These are phyloP conservation scores for Lathyrus aphaca DNA, from an alignment of 306 rosid genomes.

Conservation along the genomic window DNA sequence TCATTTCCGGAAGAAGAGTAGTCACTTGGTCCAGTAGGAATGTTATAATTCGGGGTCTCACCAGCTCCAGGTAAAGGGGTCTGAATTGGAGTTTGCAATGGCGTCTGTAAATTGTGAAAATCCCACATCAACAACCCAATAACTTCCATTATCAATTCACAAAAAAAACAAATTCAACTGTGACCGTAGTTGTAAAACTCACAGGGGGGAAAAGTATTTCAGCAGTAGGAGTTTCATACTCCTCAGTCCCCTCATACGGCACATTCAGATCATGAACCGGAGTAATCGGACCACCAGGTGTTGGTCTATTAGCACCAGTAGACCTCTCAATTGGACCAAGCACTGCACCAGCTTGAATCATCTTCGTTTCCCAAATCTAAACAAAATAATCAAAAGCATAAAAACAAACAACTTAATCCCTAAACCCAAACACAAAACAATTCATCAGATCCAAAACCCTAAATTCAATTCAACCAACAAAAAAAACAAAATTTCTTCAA, in stretches of 20 bases:
- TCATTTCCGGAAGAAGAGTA: conserved; percentile 77
- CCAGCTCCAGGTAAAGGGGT: conserved; percentile 87
- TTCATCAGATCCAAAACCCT: conserved; percentile 62
- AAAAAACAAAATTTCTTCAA: background rate
- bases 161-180: background rate
- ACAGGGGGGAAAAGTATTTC: conserved; percentile 96
- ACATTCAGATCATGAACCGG: conserved; percentile 99
- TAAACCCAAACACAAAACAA: background rate
- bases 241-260: conserved; percentile 95
- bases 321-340: conserved; percentile 83
- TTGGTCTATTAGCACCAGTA: conserved; percentile 58
- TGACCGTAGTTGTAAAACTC: conserved; percentile 42
- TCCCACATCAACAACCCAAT: conserved; percentile 32
- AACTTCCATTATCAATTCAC: background rate
- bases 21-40: conserved; percentile 89
- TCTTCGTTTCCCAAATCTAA: conserved; percentile 92
- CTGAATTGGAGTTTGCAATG: conserved; percentile 89
- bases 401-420: conserved; percentile 13
- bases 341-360: conserved; percentile 85
- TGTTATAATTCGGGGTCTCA: conserved; percentile 66
- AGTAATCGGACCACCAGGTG: conserved; percentile 80
- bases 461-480: conserved; percentile 35
- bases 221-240: conserved; percentile 97
- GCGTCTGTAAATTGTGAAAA: conserved; percentile 63
- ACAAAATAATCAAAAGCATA: conserved; percentile 33